A percentile compares a stretch with the other conserved stretches of the same genome.
phyloP scores from a whole-genome alignment of 2,329 filamentous ascomycete species.

The Lithohypha guttulata region DNA sequence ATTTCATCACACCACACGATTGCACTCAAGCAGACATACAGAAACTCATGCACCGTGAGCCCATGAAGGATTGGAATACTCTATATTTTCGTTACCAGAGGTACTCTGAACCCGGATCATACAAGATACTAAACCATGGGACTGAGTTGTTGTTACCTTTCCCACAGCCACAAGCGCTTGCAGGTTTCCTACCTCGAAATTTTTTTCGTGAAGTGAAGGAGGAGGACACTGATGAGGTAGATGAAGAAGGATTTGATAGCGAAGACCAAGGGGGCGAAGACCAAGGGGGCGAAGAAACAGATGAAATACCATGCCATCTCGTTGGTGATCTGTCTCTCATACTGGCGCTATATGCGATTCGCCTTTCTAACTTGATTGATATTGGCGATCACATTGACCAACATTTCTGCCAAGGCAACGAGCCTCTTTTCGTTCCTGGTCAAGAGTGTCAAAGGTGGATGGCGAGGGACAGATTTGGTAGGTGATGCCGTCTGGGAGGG shows the following conservation, averaged over 20 bases:
- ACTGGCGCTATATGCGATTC: background rate
- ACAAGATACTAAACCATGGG: background rate
- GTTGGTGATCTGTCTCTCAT: conserved; percentile 4
- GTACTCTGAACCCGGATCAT: background rate
- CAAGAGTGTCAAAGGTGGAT: background rate
- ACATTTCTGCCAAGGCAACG: background rate
- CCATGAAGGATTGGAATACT: background rate
- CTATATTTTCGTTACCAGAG: background rate
- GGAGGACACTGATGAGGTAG: no score
- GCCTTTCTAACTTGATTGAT: background rate
- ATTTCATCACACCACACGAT: background rate
- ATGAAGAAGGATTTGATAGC: no score
- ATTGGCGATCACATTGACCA: background rate
- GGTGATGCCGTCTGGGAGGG: background rate
- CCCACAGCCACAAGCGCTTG: background rate
- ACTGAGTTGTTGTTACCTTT: background rate
- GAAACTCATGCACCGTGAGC: background rate
- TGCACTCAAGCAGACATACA: background rate
- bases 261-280: no score
- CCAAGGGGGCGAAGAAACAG: no score
- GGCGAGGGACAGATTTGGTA: background rate
- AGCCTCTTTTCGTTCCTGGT: background rate
- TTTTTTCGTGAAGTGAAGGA: conserved; percentile 1
- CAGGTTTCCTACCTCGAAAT: background rate
- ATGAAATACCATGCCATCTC: conserved; percentile 6